A percentile compares a stretch with the other conserved stretches of the same genome.
Conservation (phyloP, 2,329 filamentous ascomycete genomes). For the Paraphaeosphaeria minitans region DNA sequence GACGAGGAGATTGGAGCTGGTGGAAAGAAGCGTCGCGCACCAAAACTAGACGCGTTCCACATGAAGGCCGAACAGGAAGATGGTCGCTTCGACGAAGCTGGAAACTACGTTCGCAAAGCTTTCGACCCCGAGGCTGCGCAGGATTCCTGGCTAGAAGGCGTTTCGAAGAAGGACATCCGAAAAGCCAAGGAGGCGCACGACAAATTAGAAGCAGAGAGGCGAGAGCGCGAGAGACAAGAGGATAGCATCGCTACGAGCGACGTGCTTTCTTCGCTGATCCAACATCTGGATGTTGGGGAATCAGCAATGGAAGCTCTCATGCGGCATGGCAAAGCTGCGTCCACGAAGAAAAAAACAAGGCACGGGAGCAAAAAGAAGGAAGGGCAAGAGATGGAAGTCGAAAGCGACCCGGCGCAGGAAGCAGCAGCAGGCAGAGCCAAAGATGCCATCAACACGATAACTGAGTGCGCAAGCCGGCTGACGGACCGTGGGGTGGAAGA, state of each 20-base stretch:
- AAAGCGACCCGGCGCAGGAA: conserved; percentile 64
- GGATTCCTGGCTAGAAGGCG: conserved; percentile 88
- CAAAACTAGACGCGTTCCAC: conserved; percentile 95
- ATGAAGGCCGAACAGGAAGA: conserved; percentile 90
- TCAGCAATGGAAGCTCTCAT: conserved; percentile 87
- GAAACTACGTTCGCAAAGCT: conserved; percentile 91
- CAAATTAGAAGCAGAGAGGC: conserved; percentile 77
- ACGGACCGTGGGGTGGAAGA: conserved; percentile 82
- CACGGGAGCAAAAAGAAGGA: conserved; percentile 48
- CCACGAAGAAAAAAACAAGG: conserved; percentile 56
- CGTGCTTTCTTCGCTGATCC: conserved; percentile 74
- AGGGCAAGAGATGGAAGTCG: conserved; percentile 70
- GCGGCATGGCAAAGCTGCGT: conserved; percentile 70
- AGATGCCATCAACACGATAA: conserved; percentile 78
- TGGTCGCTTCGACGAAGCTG: conserved; percentile 85
- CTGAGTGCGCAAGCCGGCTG: conserved; percentile 85
- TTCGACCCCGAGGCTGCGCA: conserved; percentile 87
- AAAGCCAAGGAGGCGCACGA: conserved; percentile 86
- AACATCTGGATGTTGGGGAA: conserved; percentile 76
- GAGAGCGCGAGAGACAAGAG: conserved; percentile 72
- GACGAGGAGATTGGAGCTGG: conserved; percentile 92
- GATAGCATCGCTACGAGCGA: conserved; percentile 77
- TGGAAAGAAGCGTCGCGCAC: conserved; percentile 88
- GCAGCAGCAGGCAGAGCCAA: conserved; percentile 72
- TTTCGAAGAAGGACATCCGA: conserved; percentile 93